Evolutionary conservation across 2,329 filamentous ascomycete genomes (phyloP).

Genomic region (Penicillium sp.): DNA sequence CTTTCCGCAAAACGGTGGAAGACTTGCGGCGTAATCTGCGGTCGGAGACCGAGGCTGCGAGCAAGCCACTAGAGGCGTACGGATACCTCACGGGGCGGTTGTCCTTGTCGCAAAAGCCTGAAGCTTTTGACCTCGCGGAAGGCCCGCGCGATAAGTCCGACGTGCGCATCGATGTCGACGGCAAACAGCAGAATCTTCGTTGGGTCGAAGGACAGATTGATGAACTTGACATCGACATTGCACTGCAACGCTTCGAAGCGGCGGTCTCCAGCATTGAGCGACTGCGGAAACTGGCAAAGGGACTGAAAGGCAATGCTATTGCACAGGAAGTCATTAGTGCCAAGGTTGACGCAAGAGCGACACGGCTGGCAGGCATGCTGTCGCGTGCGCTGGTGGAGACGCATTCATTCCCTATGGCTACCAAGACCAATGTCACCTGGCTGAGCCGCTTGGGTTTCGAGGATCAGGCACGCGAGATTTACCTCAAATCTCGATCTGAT

Average conservation of each 20-base stretch:
- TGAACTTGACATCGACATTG: conserved; percentile 92
- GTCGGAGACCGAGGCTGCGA: conserved; percentile 81
- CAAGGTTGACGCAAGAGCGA: conserved; percentile 83
- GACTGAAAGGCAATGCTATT: conserved; percentile 78
- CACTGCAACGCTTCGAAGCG: conserved; percentile 80
- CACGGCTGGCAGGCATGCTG: conserved; percentile 71
- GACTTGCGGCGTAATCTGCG: conserved; percentile 82
- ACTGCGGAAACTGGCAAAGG: conserved; percentile 72
- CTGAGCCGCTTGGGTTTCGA: conserved; percentile 84
- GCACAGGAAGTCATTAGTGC: conserved; percentile 90
- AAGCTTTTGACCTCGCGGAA: conserved; percentile 73
- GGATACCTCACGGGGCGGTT: conserved; percentile 81
- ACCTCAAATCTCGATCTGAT: conserved; percentile 73
- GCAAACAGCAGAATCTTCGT: conserved; percentile 90
- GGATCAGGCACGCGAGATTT: conserved; percentile 81
- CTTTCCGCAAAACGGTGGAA: conserved; percentile 88
- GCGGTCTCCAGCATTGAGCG: conserved; percentile 83
- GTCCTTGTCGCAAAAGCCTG: conserved; percentile 72
- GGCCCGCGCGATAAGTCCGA: conserved; percentile 68
- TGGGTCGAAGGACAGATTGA: conserved; percentile 97
- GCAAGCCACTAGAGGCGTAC: conserved; percentile 78
- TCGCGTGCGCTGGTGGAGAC: conserved; percentile 73
- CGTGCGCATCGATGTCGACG: conserved; percentile 91
- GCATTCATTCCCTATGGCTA: conserved; percentile 72
- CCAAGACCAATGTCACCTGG: conserved; percentile 79